A percentile compares a stretch with the other conserved stretches of the same genome.
Evolutionary conservation across 1,284 basidiomycete genomes (phyloP).

Genomic region (Rhodotorula sp.): DNA sequence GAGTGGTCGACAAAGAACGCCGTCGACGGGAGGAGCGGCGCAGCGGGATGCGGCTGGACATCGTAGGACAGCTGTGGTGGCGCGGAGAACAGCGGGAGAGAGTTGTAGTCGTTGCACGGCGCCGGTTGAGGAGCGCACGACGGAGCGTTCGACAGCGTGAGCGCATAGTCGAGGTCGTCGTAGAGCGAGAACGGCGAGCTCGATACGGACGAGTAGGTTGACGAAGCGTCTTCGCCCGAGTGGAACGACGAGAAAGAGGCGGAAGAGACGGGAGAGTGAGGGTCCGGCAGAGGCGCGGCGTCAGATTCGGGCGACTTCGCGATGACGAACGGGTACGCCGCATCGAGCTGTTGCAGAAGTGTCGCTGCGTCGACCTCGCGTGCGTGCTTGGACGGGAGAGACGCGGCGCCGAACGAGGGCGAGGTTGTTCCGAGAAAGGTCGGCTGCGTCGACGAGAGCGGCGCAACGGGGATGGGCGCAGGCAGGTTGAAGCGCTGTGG

Average conservation of each 20-base stretch:
- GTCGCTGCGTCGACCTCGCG: no score
- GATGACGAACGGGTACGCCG: no score
- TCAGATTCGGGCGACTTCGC: background rate
- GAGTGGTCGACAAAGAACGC: background rate
- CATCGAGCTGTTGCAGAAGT: no score
- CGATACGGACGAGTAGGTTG: background rate
- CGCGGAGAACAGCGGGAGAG: no score
- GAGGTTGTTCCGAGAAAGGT: background rate
- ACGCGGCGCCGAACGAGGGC: background rate
- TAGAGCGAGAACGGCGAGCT: constrained; percentile 7
- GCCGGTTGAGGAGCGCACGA: no score
- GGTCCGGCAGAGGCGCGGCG: background rate
- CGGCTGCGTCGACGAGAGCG: background rate
- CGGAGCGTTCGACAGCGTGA: background rate
- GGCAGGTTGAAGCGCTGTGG: background rate
- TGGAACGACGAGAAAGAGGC: background rate
- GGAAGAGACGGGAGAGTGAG: background rate
- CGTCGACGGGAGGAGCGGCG: background rate
- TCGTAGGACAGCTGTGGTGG: no score
- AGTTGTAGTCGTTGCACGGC: no score
- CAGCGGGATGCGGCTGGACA: background rate
- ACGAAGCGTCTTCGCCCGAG: background rate
- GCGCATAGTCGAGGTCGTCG: constrained; percentile 10
- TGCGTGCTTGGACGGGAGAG: background rate
- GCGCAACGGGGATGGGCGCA: background rate